Base-by-base conservation (phyloP, 139 green algal species). In the Asterochloris sp. region DNA sequence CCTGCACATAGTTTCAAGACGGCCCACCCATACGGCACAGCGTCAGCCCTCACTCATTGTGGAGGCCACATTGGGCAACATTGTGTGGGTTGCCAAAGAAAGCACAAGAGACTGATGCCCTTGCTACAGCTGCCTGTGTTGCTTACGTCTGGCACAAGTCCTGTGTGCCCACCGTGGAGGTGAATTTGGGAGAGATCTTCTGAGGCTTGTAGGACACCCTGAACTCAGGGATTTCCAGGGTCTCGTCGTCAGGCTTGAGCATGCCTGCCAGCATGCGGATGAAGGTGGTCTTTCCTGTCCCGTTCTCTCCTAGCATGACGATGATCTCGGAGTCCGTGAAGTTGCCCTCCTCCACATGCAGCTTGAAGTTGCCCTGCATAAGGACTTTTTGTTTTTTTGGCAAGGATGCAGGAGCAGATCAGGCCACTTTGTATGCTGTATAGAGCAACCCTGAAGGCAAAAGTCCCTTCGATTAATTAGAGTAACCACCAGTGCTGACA, bases 261-360 rank as follows among this genome's bases (percentile, higher is more conserved):
- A 95, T 92, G 78, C 94, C 95, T 11, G 96, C 95, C 78, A 99
- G 92, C 95, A 99, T 98, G 74, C 96, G 94, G 87, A 99, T 99
- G 91, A 99, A 98, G 60, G 97, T 99, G 68, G 97, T 99, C 89
- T 99, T 99, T 73, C 96, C 97, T 0, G 95, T 99, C 29, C 97
- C 97, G 87, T 99, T 99, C 91, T 99, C 96, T 4, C 97, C 96
- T 68, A 99, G 91, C 93, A 99, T 97, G 0, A 99, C 97, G 27
- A 99, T 87, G 87, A 99, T 98, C 88, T 98, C 95, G 29, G 86
- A 94, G 89, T 98, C 95, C 10, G 92, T 97, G 88, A 99, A 99
- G 78, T 96, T 87, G 14, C 96, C 96, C 16, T 85, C 87, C 87
- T 98, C 92, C 60, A 99, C 85, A 14, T 89, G 63, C 78, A 92